phyloP scores from a whole-genome alignment of 345 rosid genomes.

The Rhodamnia rubescens region DNA sequence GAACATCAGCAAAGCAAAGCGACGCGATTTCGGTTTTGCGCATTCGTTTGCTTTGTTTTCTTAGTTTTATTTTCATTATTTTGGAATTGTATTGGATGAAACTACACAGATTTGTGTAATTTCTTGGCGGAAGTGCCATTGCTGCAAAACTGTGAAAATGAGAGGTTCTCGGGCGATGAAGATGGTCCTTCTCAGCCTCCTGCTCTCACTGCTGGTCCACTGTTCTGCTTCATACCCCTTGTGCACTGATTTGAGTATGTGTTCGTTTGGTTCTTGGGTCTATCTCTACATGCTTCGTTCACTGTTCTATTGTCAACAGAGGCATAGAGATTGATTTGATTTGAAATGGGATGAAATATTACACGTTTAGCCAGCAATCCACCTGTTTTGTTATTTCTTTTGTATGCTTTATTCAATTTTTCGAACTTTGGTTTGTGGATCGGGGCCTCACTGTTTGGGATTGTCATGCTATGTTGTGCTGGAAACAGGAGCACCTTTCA shows the following conservation, averaged over 20 bases:
- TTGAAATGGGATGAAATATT: background rate
- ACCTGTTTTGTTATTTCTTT: background rate
- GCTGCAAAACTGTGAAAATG: background rate
- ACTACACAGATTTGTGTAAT: background rate
- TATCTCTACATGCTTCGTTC: background rate
- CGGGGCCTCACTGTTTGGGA: background rate
- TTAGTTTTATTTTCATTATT: background rate
- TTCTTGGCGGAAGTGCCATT: background rate
- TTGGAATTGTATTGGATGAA: background rate
- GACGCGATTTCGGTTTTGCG: background rate
- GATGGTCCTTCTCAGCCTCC: background rate
- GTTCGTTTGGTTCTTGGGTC: background rate
- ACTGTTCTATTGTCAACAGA: background rate
- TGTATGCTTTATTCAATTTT: background rate
- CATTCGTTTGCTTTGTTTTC: background rate
- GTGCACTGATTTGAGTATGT: slow-evolving; percentile 31
- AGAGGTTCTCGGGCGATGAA: background rate
- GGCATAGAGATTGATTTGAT: background rate
- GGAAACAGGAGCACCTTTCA: slow-evolving; percentile 49
- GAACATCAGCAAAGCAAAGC: background rate
- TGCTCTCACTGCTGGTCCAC: background rate
- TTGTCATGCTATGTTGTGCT: slow-evolving; percentile 3
- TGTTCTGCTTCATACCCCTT: slow-evolving; percentile 12
- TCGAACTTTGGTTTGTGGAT: background rate
- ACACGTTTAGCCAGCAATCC: background rate